Evolutionary conservation across 2,329 filamentous ascomycete species (phyloP).

Genomic region (Nakataea oryzae): DNA sequence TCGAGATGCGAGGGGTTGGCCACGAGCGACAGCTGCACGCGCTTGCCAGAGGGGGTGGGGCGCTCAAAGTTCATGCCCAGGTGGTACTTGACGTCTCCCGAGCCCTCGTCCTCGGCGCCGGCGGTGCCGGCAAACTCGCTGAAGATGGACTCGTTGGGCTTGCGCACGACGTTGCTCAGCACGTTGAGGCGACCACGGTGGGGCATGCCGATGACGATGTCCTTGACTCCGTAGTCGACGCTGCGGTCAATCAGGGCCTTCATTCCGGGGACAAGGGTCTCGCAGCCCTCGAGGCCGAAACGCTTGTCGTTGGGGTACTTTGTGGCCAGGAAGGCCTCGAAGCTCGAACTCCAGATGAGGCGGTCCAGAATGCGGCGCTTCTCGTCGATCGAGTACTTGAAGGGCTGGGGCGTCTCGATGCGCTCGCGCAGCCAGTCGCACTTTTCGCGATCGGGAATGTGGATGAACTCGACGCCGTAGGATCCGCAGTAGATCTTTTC

Average conservation of each 20-base stretch:
- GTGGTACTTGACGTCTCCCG: conserved; percentile 98
- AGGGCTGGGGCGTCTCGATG: conserved; percentile 85
- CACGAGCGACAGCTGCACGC: conserved; percentile 95
- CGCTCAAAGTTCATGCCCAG: conserved; percentile 99
- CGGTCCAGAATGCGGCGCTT: conserved; percentile 96
- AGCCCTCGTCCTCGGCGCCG: conserved; percentile 87
- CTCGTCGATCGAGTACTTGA: conserved; percentile 96
- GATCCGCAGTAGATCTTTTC: conserved; percentile 95
- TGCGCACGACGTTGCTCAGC: conserved; percentile 94
- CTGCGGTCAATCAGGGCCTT: conserved; percentile 97
- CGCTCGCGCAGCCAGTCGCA: conserved; percentile 98
- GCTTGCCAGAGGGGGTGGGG: conserved; percentile 94
- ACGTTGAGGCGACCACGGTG: conserved; percentile 98
- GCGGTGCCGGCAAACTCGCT: conserved; percentile 89
- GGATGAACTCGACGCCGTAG: conserved; percentile 98
- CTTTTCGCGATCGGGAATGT: conserved; percentile 93
- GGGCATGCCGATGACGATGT: conserved; percentile 99
- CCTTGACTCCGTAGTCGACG: conserved; percentile 96
- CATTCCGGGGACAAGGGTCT: conserved; percentile 96
- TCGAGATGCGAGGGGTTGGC: conserved; percentile 98
- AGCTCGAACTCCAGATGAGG: conserved; percentile 96
- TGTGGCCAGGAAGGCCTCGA: conserved; percentile 87
- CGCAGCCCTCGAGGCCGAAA: conserved; percentile 95
- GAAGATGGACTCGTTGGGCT: conserved; percentile 99
- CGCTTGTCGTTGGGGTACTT: conserved; percentile 99